phyloP scores from a whole-genome alignment of 495 filamentous ascomycete species.

The Penicillium soppii region DNA sequence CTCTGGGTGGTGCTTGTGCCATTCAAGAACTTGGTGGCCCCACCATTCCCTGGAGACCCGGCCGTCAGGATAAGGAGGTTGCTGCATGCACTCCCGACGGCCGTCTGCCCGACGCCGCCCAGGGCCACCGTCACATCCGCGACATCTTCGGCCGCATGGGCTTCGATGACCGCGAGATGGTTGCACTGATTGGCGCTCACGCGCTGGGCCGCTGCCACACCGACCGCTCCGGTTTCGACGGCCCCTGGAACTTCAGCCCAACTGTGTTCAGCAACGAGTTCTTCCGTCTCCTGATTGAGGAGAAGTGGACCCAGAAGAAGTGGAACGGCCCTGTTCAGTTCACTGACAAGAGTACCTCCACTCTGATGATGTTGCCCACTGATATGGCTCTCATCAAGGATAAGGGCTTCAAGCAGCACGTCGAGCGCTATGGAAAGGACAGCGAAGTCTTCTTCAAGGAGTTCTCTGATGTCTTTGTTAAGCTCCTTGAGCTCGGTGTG shows the following conservation, averaged over 20 bases:
- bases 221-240: constrained; percentile 83
- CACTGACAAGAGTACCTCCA: constrained; percentile 79
- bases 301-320: constrained; percentile 92
- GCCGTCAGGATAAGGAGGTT: constrained; percentile 80
- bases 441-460: constrained; percentile 91
- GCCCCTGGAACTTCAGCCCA: constrained; percentile 95
- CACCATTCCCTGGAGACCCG: constrained; percentile 83
- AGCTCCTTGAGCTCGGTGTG: constrained; percentile 92
- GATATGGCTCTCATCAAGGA: constrained; percentile 89
- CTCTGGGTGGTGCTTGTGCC: constrained; percentile 78
- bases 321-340: constrained; percentile 90
- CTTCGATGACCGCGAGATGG: constrained; percentile 96
- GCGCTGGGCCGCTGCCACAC: constrained; percentile 90
- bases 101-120: constrained; percentile 84
- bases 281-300: constrained; percentile 79
- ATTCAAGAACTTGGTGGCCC: constrained; percentile 97
- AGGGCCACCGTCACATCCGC: constrained; percentile 81
- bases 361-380: constrained; percentile 95
- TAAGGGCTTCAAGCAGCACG: constrained; percentile 79
- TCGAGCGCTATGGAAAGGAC: constrained; percentile 91
- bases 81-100: constrained; percentile 90
- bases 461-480: constrained; percentile 74
- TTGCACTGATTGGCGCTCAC: constrained; percentile 87
- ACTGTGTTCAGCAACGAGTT: constrained; percentile 94
- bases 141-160: constrained; percentile 97